Percentiles rank a stretch among this genome's conserved stretches.
Evolutionary conservation across 1,284 basidiomycete genomes (phyloP).

Genomic region (Mrakiaceae sp.): DNA sequence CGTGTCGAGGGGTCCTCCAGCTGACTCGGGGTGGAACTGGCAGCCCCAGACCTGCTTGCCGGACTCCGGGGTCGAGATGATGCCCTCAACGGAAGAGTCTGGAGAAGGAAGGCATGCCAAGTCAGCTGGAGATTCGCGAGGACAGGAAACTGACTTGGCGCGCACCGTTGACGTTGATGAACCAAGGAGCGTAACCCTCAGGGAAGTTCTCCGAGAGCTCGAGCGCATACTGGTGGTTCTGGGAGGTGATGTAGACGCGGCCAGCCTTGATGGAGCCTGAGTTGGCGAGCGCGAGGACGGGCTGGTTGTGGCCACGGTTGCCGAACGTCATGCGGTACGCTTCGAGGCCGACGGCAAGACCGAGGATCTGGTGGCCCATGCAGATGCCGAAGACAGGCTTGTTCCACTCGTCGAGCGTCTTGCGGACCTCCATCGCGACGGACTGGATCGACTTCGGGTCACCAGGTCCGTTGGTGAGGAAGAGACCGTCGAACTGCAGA

Average conservation of each 20-base stretch:
- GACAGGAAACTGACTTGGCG: conserved; percentile 9
- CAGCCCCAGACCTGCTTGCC: conserved; percentile 89
- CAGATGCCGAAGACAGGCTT: conserved; percentile 96
- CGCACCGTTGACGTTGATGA: conserved; percentile 81
- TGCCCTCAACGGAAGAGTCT: conserved; percentile 89
- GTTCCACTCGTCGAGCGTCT: conserved; percentile 75
- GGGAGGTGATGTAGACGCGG: conserved; percentile 88
- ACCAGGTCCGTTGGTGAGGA: conserved; percentile 93
- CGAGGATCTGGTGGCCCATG: conserved; percentile 97
- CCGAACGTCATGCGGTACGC: conserved; percentile 79
- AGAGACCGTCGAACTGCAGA: conserved; percentile 69
- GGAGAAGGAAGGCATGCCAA: conserved; percentile 9
- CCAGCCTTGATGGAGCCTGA: conserved; percentile 88
- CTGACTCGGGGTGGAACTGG: conserved; percentile 92
- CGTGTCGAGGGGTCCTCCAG: conserved; percentile 83
- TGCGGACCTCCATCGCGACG: conserved; percentile 66
- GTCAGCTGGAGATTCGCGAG: background rate
- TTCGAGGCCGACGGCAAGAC: conserved; percentile 90
- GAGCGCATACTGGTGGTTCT: conserved; percentile 94
- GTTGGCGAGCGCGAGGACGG: conserved; percentile 82
- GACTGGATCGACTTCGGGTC: conserved; percentile 84
- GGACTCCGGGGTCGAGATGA: conserved; percentile 77
- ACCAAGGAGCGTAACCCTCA: conserved; percentile 88
- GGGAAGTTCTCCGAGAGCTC: conserved; percentile 87
- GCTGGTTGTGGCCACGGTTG: conserved; percentile 96